Base-by-base conservation (phyloP, 2,329 filamentous ascomycete species). In the Capronia americana region DNA sequence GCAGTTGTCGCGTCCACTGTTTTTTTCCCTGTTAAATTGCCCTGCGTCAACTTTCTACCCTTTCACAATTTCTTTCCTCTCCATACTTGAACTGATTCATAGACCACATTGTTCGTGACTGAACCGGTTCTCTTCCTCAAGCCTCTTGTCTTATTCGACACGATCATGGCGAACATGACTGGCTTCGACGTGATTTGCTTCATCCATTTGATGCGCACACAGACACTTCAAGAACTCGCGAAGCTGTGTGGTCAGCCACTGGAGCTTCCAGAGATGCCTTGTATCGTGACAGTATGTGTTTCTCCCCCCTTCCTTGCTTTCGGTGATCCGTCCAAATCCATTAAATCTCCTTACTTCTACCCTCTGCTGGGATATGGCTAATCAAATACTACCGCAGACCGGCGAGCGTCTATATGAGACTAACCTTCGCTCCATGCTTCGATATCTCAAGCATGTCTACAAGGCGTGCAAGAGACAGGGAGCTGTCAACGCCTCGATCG, bases 401-500 rank as follows among this genome's bases (percentile, higher is more conserved):
- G 61, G 46, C 12, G 61, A 63, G 23, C 5, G 46, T 10, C 34
- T 58, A 10, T 60, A 55, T 11, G 57, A 54, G 28, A 54, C 30
- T 17, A 64, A 64, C 51, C 32, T 64, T 17, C 46, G 62, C 26
- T 4, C 41, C 8, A 6, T 64, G 4, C 46, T 64, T 7, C 46
- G 62, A 20, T 60, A 64, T 34, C 57, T 64, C 34, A 64, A 64
- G 17, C 48, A 60, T 4, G 62, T 64, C 24, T 23, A 53, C 56
- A 64, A 64, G 26, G n/a, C 23, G 20, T 64, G 56, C 56, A 59
- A 64, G 26, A 56, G 62, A 17, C 56, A 64, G 50, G 54, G 30
- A 14, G 24, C 46, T 32, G 17, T 2, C 38, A 32, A 55, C 50
- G 46, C 62, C 2, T 50, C 17, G 8, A 10, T 6, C n/a, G 24